A percentile compares a stretch with the other conserved stretches of the same genome.
These are phyloP conservation scores for Fraxinus angustifolia DNA, from an alignment of 305 asterid genomes.

Conservation along the genomic window DNA sequence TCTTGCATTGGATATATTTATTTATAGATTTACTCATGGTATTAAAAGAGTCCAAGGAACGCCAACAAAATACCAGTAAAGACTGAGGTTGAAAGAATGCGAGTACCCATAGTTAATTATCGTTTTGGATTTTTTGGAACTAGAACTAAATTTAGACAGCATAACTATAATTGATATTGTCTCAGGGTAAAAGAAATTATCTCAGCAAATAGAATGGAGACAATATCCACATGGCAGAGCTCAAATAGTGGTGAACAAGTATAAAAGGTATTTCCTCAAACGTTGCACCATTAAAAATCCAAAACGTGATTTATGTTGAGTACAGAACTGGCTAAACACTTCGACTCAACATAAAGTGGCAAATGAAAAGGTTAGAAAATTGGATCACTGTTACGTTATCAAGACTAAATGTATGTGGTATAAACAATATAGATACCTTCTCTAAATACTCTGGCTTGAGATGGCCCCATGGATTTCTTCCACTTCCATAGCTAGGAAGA, in stretches of 20 bases:
- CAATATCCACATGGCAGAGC: not conserved
- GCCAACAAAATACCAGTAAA: not conserved
- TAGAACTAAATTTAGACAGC: not conserved
- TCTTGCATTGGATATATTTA: not conserved
- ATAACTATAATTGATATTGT: not conserved
- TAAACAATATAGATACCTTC: conserved; percentile 50
- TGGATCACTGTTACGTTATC: not conserved
- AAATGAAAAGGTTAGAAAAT: not conserved
- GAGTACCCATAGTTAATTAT: not conserved
- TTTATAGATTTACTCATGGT: not conserved
- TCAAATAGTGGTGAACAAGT: not conserved
- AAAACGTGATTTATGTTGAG: not conserved
- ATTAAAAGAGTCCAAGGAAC: not conserved
- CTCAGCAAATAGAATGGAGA: not conserved
- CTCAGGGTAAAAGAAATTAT: not conserved
- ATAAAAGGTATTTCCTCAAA: not conserved
- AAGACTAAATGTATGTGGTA: not conserved
- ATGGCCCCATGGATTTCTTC: conserved; percentile 97
- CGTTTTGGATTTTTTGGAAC: not conserved
- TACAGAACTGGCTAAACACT: not conserved
- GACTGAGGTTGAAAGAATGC: not conserved
- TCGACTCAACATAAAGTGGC: not conserved
- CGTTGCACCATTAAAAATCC: not conserved
- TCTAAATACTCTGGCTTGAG: conserved; percentile 83
- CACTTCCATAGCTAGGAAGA: conserved; percentile 98